Evolutionary conservation across 768 basidiomycete genomes (phyloP).

Genomic region (Chlorophyllum brunneum): DNA sequence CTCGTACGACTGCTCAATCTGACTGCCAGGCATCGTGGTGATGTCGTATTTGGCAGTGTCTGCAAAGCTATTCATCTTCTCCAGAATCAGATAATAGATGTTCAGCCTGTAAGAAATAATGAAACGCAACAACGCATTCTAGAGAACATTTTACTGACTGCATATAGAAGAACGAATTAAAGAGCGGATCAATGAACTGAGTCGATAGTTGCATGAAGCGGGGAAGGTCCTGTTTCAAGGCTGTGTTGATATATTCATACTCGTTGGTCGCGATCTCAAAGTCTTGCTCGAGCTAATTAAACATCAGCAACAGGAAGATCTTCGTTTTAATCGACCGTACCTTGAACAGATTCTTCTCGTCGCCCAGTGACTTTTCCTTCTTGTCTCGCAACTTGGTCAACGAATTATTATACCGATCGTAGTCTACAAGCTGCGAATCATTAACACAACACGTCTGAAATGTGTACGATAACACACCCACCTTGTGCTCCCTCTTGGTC

Average conservation of each 20-base stretch:
- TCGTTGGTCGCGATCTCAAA: constrained; percentile 90
- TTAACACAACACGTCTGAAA: constrained; percentile 8
- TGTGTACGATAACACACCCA: constrained; percentile 23
- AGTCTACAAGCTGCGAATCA: constrained; percentile 70
- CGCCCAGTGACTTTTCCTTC: constrained; percentile 93
- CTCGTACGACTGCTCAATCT: constrained; percentile 78
- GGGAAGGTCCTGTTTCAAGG: constrained; percentile 89
- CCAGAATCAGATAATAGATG: constrained; percentile 89
- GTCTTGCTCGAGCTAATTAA: constrained; percentile 86
- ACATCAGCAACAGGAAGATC: constrained; percentile 5
- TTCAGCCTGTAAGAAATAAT: constrained; percentile 59
- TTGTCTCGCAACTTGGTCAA: constrained; percentile 95
- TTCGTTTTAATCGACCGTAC: constrained; percentile 29
- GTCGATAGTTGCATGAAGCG: constrained; percentile 87
- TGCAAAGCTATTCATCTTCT: constrained; percentile 88
- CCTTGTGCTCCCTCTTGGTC: constrained; percentile 96
- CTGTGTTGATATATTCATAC: constrained; percentile 89
- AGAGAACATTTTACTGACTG: constrained; percentile 59
- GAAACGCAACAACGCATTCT: not conserved
- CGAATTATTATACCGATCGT: constrained; percentile 94
- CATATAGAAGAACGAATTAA: constrained; percentile 99
- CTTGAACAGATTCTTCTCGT: constrained; percentile 98
- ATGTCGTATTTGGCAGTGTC: constrained; percentile 75
- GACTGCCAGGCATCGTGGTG: constrained; percentile 55
- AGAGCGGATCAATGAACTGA: constrained; percentile 93